Base-by-base conservation (phyloP, 2,329 filamentous ascomycete species). In the Beauveria pseudobassiana region DNA sequence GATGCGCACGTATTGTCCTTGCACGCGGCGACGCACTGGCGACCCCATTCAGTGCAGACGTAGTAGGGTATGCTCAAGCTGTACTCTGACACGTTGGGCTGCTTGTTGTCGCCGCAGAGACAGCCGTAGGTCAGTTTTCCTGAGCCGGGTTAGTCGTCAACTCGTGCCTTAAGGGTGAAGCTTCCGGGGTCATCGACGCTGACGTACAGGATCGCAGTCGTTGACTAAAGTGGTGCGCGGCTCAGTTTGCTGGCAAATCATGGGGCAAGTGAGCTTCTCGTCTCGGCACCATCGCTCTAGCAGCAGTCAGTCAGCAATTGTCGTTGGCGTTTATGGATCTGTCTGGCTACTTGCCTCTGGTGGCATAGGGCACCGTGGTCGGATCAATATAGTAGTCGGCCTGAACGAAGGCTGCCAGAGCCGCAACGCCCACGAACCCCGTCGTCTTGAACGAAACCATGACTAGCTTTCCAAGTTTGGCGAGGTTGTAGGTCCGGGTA, bases 21-120 rank as follows among this genome's bases (percentile, higher is more conserved):
- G 74, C 89, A 92, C 62, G 64, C 74, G 2, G 66, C 70, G 14
- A 88, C 85, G 72, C 88, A 91, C 74, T 91, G 83, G 72, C 78
- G 85, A 68, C 84, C 87, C 81, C 82, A 91, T 75, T 88, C 81
- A 52, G 80, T 81, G 82, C 90, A 95, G 68, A 86, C 81, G 76
- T 87, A 90, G 81, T 85, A 93, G 40, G 90, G 90, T 28, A 95
- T 79, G 1, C 90, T 93, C 67, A 91, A 81, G 22, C 87, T 87
- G 81, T 88, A 95, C 75, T 93, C 82, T 69, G 87, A 85, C 54
- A 90, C 76, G 75, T 93, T 92, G 67, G 90, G 90, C 58, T 82
- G 76, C 64, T 81, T 72, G 71, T 84, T 82, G 71, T 88, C 80
- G 65, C 81, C 80, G 78, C 90, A 95, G 67, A 91, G 78, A 73